A percentile compares a stretch with the other conserved stretches of the same genome.
phyloP scores from a whole-genome alignment of 768 basidiomycete genomes.

The Rubroboletus satanas region DNA sequence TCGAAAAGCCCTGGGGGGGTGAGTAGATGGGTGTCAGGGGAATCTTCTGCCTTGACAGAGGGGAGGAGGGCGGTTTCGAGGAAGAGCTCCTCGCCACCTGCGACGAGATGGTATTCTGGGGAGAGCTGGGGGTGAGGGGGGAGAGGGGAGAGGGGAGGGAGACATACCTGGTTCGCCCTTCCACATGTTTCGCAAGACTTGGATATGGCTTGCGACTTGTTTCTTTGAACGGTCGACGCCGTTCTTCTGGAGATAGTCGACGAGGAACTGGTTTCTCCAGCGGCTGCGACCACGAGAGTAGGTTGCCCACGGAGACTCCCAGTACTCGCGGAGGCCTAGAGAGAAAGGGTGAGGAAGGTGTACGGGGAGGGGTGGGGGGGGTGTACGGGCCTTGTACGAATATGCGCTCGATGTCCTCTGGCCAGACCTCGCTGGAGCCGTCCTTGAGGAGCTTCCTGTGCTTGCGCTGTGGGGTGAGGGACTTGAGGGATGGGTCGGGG shows the following conservation, averaged over 20 bases:
- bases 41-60: constrained; percentile 55
- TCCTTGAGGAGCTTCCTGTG: constrained; percentile 84
- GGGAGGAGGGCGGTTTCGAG: constrained; percentile 46
- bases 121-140: constrained; percentile 3
- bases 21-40: constrained; percentile 39
- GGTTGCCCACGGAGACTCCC: constrained; percentile 77
- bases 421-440: constrained; percentile 77
- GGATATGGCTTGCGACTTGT: constrained; percentile 87
- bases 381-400: constrained; percentile 70
- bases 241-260: constrained; percentile 68
- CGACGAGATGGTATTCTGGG: constrained; percentile 72
- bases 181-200: constrained; percentile 85
- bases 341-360: constrained; percentile 1
- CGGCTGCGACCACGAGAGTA: constrained; percentile 75
- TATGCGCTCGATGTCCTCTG: constrained; percentile 68
- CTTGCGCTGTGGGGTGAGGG: constrained; percentile 68
- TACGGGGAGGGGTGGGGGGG: neutral
- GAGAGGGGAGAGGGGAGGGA: neutral
- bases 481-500: constrained; percentile 14
- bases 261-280: constrained; percentile 83
- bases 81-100: constrained; percentile 73
- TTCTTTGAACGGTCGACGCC: constrained; percentile 77
- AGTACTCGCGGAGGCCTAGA: constrained; percentile 70
- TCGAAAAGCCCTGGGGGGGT: constrained; percentile 36
- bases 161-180: constrained; percentile 69